Evolutionary conservation across 2,329 filamentous ascomycete species (phyloP).

Genomic region (Fragosphaeria purpurea): DNA sequence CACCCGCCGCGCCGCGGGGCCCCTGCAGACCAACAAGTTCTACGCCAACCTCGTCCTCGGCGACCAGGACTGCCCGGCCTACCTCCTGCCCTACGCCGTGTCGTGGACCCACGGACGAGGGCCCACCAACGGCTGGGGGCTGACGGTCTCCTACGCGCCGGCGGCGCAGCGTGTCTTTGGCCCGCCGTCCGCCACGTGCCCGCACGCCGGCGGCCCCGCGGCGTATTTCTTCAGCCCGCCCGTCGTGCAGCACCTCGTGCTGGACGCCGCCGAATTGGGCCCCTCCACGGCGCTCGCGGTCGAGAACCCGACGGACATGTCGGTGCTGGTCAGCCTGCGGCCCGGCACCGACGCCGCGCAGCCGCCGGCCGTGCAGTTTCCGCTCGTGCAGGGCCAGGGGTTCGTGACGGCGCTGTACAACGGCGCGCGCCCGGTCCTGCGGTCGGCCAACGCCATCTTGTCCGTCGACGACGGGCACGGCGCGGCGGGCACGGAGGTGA

Average conservation of each 20-base stretch:
- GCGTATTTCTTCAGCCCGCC: constrained; percentile 73
- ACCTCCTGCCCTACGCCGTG: constrained; percentile 66
- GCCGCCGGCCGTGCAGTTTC: constrained; percentile 59
- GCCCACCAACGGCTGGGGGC: constrained; percentile 59
- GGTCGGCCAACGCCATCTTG: constrained; percentile 42
- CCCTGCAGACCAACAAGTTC: constrained; percentile 69
- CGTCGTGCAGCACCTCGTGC: constrained; percentile 67
- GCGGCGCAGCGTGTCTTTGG: constrained; percentile 58
- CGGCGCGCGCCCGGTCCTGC: constrained; percentile 59
- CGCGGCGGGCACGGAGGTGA: constrained; percentile 16
- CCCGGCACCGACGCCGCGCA: constrained; percentile 28
- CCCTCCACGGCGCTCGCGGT: constrained; percentile 45
- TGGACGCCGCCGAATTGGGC: constrained; percentile 69
- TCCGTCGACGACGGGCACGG: background rate
- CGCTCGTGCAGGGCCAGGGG: constrained; percentile 80
- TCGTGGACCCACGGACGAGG: constrained; percentile 57
- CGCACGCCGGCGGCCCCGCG: constrained; percentile 1
- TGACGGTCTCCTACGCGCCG: constrained; percentile 67
- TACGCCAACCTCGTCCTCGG: constrained; percentile 74
- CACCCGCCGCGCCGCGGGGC: constrained; percentile 24
- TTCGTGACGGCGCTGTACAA: constrained; percentile 73
- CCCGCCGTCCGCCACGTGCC: constrained; percentile 27
- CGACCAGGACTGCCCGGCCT: constrained; percentile 57
- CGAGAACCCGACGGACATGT: constrained; percentile 47
- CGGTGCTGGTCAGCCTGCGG: constrained; percentile 57